Conservation (phyloP, 352 stramenopile genomes). For the Globisporangium alternatum region DNA sequence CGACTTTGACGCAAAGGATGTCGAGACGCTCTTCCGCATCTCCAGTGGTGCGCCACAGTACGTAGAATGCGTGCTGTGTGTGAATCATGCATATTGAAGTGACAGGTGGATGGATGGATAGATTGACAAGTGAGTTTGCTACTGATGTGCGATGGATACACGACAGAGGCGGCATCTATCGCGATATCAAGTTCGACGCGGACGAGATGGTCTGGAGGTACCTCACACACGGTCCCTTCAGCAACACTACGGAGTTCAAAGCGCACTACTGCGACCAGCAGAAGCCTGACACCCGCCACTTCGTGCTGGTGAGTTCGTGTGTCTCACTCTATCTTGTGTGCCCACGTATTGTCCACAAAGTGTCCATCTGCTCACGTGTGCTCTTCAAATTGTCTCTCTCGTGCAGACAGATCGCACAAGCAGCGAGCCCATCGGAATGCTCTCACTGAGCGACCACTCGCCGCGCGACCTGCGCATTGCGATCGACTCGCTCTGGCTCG, state of each 20-base stretch:
- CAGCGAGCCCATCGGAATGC: constrained; percentile 66
- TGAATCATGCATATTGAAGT: no score
- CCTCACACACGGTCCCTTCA: constrained; percentile 62
- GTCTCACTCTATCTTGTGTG: neutral
- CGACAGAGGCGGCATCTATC: constrained; percentile 58
- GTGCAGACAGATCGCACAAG: constrained; percentile 43
- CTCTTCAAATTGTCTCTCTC: neutral
- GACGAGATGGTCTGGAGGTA: constrained; percentile 82
- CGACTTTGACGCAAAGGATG: constrained; percentile 39
- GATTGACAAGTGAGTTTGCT: neutral
- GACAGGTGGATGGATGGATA: neutral
- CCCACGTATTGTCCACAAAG: neutral
- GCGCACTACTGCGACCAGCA: constrained; percentile 32
- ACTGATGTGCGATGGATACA: neutral
- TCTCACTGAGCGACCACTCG: constrained; percentile 71
- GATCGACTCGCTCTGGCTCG: constrained; percentile 79
- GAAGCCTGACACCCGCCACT: constrained; percentile 41
- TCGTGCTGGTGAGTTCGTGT: constrained; percentile 40
- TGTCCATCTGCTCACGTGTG: neutral
- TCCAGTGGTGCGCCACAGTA: constrained; percentile 46
- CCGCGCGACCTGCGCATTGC: constrained; percentile 75
- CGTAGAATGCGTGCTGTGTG: neutral
- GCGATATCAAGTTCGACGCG: constrained; percentile 55
- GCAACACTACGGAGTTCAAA: constrained; percentile 31
- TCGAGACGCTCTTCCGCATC: constrained; percentile 33